Conservation (phyloP, 441 rosid genomes). For the Eruca vesicaria region DNA sequence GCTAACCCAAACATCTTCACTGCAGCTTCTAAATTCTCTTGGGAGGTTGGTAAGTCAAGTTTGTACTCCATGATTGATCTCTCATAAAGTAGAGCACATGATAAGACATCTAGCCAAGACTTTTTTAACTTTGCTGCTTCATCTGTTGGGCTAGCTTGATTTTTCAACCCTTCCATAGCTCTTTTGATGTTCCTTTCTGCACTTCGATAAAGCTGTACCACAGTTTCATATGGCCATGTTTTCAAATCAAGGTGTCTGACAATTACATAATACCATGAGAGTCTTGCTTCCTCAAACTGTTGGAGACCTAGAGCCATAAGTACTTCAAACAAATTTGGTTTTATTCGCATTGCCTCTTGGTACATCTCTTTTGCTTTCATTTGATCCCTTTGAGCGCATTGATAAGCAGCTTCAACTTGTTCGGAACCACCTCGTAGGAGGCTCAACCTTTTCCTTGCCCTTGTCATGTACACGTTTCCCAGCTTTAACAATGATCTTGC, state of each 20-base stretch:
- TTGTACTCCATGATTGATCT: slow-evolving; percentile 64
- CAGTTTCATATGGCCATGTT: slow-evolving; percentile 46
- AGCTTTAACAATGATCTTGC: slow-evolving; percentile 67
- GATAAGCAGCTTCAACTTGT: slow-evolving; percentile 47
- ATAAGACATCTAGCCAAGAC: slow-evolving; percentile 53
- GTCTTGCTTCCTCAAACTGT: slow-evolving; percentile 75
- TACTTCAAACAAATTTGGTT: too few species aligned
- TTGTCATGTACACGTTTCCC: slow-evolving; percentile 64
- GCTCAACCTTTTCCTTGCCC: slow-evolving; percentile 59
- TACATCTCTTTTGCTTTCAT: slow-evolving; percentile 42
- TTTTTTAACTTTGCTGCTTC: slow-evolving; percentile 50
- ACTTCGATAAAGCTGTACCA: slow-evolving; percentile 47
- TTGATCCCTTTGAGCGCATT: slow-evolving; percentile 48
- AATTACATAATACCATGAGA: slow-evolving; percentile 63
- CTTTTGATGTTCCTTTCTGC: slow-evolving; percentile 59
- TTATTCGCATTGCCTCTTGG: too few species aligned
- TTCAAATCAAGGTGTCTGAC: slow-evolving; percentile 46
- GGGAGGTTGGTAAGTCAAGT: slow-evolving; percentile 52
- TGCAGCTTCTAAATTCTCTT: slow-evolving; percentile 55
- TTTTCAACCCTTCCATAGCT: slow-evolving; percentile 42
- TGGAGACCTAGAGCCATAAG: slow-evolving; percentile 48
- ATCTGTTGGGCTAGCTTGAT: slow-evolving; percentile 17
- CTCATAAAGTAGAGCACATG: slow-evolving; percentile 61
- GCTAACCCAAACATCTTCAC: slow-evolving; percentile 57
- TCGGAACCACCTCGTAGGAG: slow-evolving; percentile 41